Evolutionary conservation across 2,329 filamentous ascomycete species (phyloP).

Genomic region (Falciphora oryzae): DNA sequence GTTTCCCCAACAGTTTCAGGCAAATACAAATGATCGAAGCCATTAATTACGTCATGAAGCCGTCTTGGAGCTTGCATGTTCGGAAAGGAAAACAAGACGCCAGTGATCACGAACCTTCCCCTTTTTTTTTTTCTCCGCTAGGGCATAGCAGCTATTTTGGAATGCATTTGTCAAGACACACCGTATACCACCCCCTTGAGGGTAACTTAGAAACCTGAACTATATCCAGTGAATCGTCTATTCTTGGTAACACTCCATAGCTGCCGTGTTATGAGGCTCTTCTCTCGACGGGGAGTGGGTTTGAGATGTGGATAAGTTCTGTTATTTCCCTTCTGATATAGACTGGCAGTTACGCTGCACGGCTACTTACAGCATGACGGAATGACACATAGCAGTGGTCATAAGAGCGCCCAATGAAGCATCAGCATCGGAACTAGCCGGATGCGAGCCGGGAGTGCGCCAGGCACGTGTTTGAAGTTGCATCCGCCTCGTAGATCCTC

Average conservation of each 20-base stretch:
- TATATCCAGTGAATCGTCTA: neutral
- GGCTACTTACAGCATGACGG: neutral
- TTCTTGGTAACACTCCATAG: neutral
- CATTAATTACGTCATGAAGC: too few relatives aligned
- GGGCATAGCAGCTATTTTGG: too few relatives aligned
- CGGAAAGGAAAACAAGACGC: too few relatives aligned
- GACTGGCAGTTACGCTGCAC: neutral
- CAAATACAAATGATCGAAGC: neutral
- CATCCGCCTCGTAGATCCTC: neutral
- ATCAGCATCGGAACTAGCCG: neutral
- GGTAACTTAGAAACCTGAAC: too few relatives aligned
- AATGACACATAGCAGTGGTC: neutral
- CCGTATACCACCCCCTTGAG: too few relatives aligned
- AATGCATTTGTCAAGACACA: too few relatives aligned
- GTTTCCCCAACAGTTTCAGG: neutral
- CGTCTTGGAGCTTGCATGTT: too few relatives aligned
- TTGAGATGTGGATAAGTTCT: neutral
- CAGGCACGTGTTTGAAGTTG: neutral
- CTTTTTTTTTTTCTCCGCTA: too few relatives aligned
- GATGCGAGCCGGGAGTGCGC: neutral
- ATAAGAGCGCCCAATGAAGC: neutral
- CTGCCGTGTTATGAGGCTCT: neutral
- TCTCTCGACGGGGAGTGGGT: neutral
- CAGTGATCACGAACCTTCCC: too few relatives aligned
- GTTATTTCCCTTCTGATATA: neutral